Base-by-base conservation (phyloP, 1,139 yeast species). In the Nakaseomyces sp. region DNA sequence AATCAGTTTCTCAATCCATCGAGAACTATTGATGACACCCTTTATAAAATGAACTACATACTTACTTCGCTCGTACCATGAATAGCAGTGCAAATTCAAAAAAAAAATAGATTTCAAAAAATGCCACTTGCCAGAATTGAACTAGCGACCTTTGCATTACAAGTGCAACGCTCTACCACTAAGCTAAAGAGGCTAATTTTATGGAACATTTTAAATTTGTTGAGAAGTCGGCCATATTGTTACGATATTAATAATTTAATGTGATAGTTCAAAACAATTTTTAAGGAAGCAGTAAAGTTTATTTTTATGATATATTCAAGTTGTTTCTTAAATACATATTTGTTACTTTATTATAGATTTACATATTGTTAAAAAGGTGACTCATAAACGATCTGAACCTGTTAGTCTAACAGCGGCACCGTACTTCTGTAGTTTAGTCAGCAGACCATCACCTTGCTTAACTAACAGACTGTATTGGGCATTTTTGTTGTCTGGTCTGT, bases 351-450 rank as follows among this genome's bases (percentile, higher is more conserved):
- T 18, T 8, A 5, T 18, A 18, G 9, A 30, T 30, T 8, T 16
- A 13, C 15, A 13, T 30, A 16, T 13, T 7, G 18, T 30, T 5
- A 8, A 30, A 8, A 9, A 6, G 18, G 18, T 5, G 10, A 1
- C 10, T 32, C 36, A 35, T 35, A 76, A 79, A 57, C 79, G 74
- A 61, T 88, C 96, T 29, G 95, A 87, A 40, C 97, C 96, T 60
- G 94, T 82, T 58, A 91, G 75, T 64, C 93, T 84, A 43, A 91
- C 97, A 13, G 97, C 96, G 32, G 97, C 96, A 41, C 96, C 96
- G 59, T 91, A 91, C 66, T 89, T 91, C 63, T 93, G 98, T 60
- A 93, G 74, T 66, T 91, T 91, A 25, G 98, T 91, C 65, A 93
- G 77, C 56, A 93, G 72, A 12, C 81, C 79, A 63, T 93, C 98